Evolutionary conservation across 2,329 filamentous ascomycete species (phyloP).

Genomic region (Metarhizium rileyi): DNA sequence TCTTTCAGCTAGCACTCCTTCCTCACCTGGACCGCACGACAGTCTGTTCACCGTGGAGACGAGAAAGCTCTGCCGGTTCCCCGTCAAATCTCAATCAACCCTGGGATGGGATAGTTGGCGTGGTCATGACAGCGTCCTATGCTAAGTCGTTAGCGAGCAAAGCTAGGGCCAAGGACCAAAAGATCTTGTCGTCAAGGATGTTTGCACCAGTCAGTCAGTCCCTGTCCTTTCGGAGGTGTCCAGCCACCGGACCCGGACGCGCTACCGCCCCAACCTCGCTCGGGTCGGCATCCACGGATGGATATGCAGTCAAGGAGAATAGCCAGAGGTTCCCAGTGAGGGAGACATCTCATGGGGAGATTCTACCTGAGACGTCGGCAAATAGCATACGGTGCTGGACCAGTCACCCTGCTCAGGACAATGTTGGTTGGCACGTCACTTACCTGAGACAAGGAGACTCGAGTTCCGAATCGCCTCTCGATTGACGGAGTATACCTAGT

Average conservation of each 20-base stretch:
- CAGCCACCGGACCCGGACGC: constrained; percentile 2
- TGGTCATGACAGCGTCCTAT: no score
- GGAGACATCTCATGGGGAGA: no score
- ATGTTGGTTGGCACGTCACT: no score
- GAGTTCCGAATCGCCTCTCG: no score
- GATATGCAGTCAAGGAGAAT: no score
- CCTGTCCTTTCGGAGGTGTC: neutral
- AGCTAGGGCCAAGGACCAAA: neutral
- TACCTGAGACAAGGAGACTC: no score
- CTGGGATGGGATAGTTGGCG: neutral
- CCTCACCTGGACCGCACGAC: neutral
- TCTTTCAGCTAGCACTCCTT: neutral
- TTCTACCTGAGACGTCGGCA: no score
- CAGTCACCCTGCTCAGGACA: no score
- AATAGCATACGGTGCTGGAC: no score
- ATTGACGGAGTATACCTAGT: no score
- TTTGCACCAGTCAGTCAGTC: constrained; percentile 1
- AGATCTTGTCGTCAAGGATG: neutral
- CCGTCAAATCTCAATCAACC: neutral
- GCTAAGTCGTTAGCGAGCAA: neutral
- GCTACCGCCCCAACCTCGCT: neutral
- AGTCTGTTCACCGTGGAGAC: neutral
- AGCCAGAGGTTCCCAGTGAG: no score
- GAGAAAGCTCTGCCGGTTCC: neutral
- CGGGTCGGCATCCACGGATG: no score